Evolutionary conservation across 345 rosid genomes (phyloP).

Genomic region (Turnera subulata): DNA sequence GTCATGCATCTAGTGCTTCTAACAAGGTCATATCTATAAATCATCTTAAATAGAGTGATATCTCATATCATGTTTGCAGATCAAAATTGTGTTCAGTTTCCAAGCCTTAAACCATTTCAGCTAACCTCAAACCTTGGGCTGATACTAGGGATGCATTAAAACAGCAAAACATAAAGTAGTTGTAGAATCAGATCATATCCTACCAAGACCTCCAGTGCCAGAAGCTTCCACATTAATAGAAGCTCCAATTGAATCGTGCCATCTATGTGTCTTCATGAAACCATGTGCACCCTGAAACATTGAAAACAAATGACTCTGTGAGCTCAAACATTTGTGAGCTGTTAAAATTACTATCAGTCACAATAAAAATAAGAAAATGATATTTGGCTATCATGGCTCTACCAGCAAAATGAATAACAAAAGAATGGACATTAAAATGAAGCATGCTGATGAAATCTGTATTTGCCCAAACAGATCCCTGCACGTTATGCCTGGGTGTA

Average conservation of each 20-base stretch:
- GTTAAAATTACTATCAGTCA: too few species aligned
- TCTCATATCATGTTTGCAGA: too few species aligned
- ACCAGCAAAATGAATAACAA: too few species aligned
- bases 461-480: neutral
- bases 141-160: neutral
- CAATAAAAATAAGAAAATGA: too few species aligned
- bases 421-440: neutral
- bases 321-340: slow-evolving; percentile 6
- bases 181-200: slow-evolving; percentile 7
- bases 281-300: slow-evolving; percentile 88
- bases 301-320: slow-evolving; percentile 16
- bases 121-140: neutral
- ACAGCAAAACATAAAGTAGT: slow-evolving; percentile 1
- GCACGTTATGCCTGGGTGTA: neutral
- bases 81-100: too few species aligned
- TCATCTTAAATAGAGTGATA: too few species aligned
- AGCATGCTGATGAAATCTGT: neutral
- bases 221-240: slow-evolving; percentile 92
- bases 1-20: too few species aligned
- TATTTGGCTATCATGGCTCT: too few species aligned
- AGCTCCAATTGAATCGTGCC: slow-evolving; percentile 90
- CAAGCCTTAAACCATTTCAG: neutral
- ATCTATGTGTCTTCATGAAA: slow-evolving; percentile 77
- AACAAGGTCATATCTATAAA: too few species aligned
- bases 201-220: slow-evolving; percentile 94